Evolutionary conservation across 805 yeast genomes (phyloP).

Genomic region (Zygotorulaspora florentina): DNA sequence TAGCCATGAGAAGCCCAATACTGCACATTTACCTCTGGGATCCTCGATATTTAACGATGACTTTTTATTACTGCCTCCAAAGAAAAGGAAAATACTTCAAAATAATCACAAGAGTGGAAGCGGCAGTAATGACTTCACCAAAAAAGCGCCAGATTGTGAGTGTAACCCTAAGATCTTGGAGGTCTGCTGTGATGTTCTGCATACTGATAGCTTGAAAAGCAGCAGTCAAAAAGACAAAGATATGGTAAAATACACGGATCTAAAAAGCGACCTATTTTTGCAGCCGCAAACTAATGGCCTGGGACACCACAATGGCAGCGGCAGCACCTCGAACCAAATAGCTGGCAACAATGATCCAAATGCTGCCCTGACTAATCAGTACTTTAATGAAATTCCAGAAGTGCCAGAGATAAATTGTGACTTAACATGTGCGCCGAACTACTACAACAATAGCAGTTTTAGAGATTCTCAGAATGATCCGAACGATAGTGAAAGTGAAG

Average conservation of each 20-base stretch:
- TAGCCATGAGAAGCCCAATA: not conserved
- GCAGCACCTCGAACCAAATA: too few species aligned
- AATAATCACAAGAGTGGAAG: not conserved
- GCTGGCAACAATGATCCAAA: too few species aligned
- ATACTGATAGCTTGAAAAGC: slow-evolving; percentile 9
- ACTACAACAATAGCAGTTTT: not conserved
- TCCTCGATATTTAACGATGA: slow-evolving; percentile 12
- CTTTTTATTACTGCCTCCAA: slow-evolving; percentile 19
- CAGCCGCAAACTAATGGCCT: slow-evolving; percentile 3
- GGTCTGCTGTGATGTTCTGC: slow-evolving; percentile 40
- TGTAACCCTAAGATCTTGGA: slow-evolving; percentile 41
- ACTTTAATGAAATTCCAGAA: not conserved
- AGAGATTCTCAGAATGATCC: slow-evolving; percentile 2
- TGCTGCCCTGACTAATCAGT: not conserved
- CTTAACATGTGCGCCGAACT: slow-evolving; percentile 22
- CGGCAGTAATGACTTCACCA: not conserved
- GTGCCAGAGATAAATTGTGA: slow-evolving; percentile 24
- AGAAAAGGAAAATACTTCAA: slow-evolving; percentile 9
- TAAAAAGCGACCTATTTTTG: not conserved
- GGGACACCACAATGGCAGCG: not conserved
- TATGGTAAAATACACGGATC: slow-evolving; percentile 11
- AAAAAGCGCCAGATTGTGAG: slow-evolving; percentile 17
- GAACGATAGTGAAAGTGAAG: slow-evolving; percentile 5
- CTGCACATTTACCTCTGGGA: not conserved
- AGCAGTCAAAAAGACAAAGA: slow-evolving; percentile 6